Base-by-base conservation (phyloP, 2,329 filamentous ascomycete species). In the Stemphylium vesicarium region DNA sequence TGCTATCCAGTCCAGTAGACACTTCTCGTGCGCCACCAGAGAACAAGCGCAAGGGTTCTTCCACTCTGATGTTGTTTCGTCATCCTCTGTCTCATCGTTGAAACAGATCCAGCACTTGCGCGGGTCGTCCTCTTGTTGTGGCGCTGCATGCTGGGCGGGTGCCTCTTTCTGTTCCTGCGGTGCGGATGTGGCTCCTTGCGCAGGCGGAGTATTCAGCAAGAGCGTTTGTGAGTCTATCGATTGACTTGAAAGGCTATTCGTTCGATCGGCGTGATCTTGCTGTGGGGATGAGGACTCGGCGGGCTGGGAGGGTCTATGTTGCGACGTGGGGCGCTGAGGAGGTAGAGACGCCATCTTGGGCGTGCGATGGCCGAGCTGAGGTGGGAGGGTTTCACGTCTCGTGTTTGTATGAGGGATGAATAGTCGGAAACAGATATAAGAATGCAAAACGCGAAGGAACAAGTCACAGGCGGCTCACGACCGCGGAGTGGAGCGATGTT, bases 1-100 rank as follows among this genome's bases (percentile, higher is more conserved):
- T n/a, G 91, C 89, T 15, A 98, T 89, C 93, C 93, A 99, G 68
- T 92, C 89, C 35, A 98, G 82, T 62, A 98, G 83, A 73, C 93
- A 96, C 56, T 87, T 85, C 74, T 98, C 92, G 73, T 99, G 95
- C 1, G 93, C 95, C 51, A 91, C 90, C 35, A 99, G 82, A 11
- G 91, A 92, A 77, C 95, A 99, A 0, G 89, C 89, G 73, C 95
- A 99, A 1, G 95, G 93, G 50, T 89, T 90, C 39, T 91, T 87
- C 94, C 95, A 99, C 63, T 83, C 81, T 2, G 82, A 81, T 22
- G 83, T 83, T 11, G 81, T 80, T 8, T 83, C 82, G n/a, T 79
- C 79, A 53, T 89, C 86, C 66, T 89, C 87, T 6, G 82, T 86
- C 63, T 86, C 83, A 56, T 88, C 86, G 43, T 81, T 82, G 72